Base-by-base conservation (phyloP, 176 grass and related monocot genomes). In the Pontederia paniculata region DNA sequence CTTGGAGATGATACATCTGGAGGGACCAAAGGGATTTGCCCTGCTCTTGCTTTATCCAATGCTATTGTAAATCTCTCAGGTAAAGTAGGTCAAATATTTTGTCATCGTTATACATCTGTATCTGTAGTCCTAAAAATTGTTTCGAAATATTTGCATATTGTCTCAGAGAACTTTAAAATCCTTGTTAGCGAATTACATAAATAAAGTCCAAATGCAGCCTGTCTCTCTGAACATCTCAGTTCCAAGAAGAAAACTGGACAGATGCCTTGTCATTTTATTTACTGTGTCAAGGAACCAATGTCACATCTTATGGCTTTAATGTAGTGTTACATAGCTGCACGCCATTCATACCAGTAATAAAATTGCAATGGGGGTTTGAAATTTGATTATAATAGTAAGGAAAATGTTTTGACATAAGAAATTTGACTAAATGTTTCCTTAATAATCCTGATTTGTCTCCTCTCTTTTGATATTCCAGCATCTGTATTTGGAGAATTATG, bases 401-500 rank as follows among this genome's bases (percentile, higher is more conserved):
- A n/a, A n/a, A n/a, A 5, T 31, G 25, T 31, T 31, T 51, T 12
- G 54, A 22, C 23, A 47, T 65, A 52, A 42, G 8, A 41, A 23
- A 21, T 22, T 3, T 1, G 13, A 14, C 47, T 14, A 15, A 0
- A 11, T 15, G 12, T 5, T 50, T 45, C 8, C 14, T 18, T 62
- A 23, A 10, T 66, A n/a, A 25, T 52, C 42, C 63, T 66, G 48
- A 52, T 13, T 66, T 52, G 5, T 52, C 13, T 25, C 6, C 10
- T 63, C 13, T 42, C 17, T 8, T 51, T 64, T 67, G 4, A 20
- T 23, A 11, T 76, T 45, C 37, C 70, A 98, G 93, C 80, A 20
- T 88, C 93, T 70, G 60, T 91, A 72, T 98, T 88, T 74, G 87
- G 93, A 57, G 86, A 98, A 74, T 47, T 98, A 55, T 98, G 93